A percentile compares a stretch with the other conserved stretches of the same genome.
Conservation (phyloP, 169 alveolate genomes). For the Plasmodium adleri region DNA sequence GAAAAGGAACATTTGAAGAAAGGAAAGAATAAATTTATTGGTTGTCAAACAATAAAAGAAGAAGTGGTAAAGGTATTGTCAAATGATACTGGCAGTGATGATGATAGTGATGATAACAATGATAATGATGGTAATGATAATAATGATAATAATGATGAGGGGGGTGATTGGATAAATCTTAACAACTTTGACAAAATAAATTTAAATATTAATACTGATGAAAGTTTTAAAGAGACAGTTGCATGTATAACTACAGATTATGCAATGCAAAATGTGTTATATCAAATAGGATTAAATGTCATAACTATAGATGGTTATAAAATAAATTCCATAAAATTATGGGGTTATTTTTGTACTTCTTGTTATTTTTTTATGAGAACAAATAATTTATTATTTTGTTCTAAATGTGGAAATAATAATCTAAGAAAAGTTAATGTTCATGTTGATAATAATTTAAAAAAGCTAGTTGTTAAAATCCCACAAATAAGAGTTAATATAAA, state of each 20-base stretch:
- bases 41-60: conserved; percentile 38
- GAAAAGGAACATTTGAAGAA: background rate
- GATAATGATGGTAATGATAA: too few relatives aligned
- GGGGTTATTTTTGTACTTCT: conserved; percentile 90
- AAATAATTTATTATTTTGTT: conserved; percentile 86
- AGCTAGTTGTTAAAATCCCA: conserved; percentile 68
- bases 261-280: conserved; percentile 92
- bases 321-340: conserved; percentile 88
- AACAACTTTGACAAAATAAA: conserved; percentile 36
- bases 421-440: conserved; percentile 87
- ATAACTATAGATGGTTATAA: conserved; percentile 90
- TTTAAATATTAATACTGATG: conserved; percentile 51
- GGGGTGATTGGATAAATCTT: conserved; percentile 52
- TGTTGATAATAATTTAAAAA: conserved; percentile 82
- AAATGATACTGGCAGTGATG: conserved; percentile 17
- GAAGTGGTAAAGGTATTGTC: conserved; percentile 50
- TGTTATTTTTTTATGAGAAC: conserved; percentile 81
- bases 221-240: conserved; percentile 61
- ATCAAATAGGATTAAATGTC: conserved; percentile 91
- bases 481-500: conserved; percentile 76
- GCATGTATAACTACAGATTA: conserved; percentile 93
- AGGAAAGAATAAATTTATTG: conserved; percentile 5
- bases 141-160: conserved; percentile 28
- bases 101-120: background rate
- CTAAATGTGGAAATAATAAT: conserved; percentile 93